Percentiles rank a stretch among this genome's conserved stretches.
These are phyloP conservation scores for Tricholomella constricta DNA, from an alignment of 768 basidiomycete species.

Conservation along the genomic window DNA sequence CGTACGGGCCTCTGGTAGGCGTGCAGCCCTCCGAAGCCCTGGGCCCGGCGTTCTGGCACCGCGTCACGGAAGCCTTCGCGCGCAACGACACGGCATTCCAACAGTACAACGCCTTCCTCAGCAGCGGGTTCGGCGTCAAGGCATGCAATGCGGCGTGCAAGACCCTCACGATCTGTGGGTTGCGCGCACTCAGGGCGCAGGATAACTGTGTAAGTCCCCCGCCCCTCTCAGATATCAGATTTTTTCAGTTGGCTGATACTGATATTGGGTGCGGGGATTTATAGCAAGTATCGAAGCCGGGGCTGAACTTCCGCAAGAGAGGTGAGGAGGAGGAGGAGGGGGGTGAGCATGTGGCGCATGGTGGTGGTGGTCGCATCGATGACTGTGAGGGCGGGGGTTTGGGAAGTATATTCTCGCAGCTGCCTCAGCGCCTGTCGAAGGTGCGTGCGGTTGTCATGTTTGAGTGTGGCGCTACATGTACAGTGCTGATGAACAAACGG, in stretches of 20 bases:
- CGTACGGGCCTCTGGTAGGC: slow-evolving; percentile 49
- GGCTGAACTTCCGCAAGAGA: slow-evolving; percentile 7
- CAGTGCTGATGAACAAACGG: no score
- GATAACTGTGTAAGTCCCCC: slow-evolving; percentile 41
- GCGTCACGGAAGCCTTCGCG: slow-evolving; percentile 54
- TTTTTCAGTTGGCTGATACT: neutral
- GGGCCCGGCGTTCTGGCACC: slow-evolving; percentile 60
- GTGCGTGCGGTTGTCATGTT: no score
- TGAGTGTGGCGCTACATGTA: no score
- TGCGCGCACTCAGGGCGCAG: slow-evolving; percentile 43
- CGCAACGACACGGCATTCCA: slow-evolving; percentile 46
- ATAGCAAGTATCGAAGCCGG: slow-evolving; percentile 3
- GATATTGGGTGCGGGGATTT: neutral
- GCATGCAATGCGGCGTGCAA: slow-evolving; percentile 41
- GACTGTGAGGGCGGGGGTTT: slow-evolving; percentile 12
- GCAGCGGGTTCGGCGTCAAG: slow-evolving; percentile 37
- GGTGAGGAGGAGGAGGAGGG: slow-evolving; percentile 1
- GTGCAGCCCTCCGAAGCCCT: slow-evolving; percentile 41
- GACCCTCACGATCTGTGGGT: slow-evolving; percentile 42
- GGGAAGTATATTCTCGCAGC: slow-evolving; percentile 8
- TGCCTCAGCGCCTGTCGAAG: neutral
- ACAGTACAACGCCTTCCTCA: slow-evolving; percentile 46
- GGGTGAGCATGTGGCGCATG: neutral
- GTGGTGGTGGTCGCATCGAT: neutral
- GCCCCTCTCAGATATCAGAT: neutral